Evolutionary conservation across 306 rosid genomes (phyloP).

Genomic region (Notholithocarpus densiflorus): DNA sequence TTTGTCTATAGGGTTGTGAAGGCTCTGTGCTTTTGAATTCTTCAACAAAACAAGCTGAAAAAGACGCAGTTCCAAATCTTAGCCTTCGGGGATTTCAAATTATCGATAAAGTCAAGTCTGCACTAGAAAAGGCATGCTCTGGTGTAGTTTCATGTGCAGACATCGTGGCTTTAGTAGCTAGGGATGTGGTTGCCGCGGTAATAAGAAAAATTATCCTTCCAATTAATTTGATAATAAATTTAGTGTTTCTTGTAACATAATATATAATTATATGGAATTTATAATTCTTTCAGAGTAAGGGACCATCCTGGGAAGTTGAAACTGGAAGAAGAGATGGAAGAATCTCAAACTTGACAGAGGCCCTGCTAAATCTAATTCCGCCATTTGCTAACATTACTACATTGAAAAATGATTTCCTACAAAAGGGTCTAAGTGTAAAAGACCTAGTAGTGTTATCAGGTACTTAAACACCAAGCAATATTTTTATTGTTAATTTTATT

Average conservation of each 20-base stretch:
- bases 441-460: not conserved
- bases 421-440: not conserved
- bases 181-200: slow-evolving; percentile 35
- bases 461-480: not conserved
- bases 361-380: not conserved
- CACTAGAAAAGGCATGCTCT: slow-evolving; percentile 21
- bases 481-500: too few species aligned
- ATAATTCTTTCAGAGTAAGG: not conserved
- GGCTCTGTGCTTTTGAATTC: slow-evolving; percentile 41
- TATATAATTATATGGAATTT: not conserved
- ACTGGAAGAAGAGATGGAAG: not conserved
- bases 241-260: not conserved
- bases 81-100: slow-evolving; percentile 2
- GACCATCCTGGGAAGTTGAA: slow-evolving; percentile 2
- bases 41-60: slow-evolving; percentile 25
- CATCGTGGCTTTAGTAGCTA: slow-evolving; percentile 31
- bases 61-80: not conserved
- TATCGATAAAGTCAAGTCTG: not conserved
- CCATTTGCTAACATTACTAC: not conserved
- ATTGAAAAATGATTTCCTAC: not conserved
- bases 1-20: slow-evolving; percentile 42
- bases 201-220: too few species aligned
- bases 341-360: not conserved
- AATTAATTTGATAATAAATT: not conserved
- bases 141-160: slow-evolving; percentile 54